These are phyloP conservation scores for Hypsizygus marmoreus DNA, from an alignment of 768 basidiomycete genomes.

Conservation along the genomic window DNA sequence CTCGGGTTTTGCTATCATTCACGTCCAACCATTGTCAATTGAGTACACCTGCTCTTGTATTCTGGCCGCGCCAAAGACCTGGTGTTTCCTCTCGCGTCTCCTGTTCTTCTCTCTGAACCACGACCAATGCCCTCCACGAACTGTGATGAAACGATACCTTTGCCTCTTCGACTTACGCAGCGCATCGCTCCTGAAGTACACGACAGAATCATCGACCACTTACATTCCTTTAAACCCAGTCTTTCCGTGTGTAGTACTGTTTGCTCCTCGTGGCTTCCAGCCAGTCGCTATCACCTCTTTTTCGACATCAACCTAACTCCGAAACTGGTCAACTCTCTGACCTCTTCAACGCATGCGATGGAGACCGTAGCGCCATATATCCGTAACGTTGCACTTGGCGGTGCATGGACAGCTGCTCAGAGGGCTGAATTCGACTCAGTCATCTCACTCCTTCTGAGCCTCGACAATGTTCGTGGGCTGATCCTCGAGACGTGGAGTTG, in stretches of 20 bases:
- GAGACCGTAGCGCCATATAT: slow-evolving; percentile 29
- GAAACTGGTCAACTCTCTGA: slow-evolving; percentile 26
- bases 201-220: slow-evolving; percentile 30
- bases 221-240: slow-evolving; percentile 24
- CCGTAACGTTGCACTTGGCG: slow-evolving; percentile 29
- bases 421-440: slow-evolving; percentile 17
- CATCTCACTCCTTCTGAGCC: slow-evolving; percentile 20
- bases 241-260: slow-evolving; percentile 34
- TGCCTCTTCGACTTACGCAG: slow-evolving; percentile 23
- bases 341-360: slow-evolving; percentile 26
- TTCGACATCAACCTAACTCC: slow-evolving; percentile 28
- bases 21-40: too few relatives aligned
- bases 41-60: too few relatives aligned
- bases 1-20: too few relatives aligned
- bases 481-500: slow-evolving; percentile 28
- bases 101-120: slow-evolving; percentile 18
- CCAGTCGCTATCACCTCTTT: slow-evolving; percentile 36
- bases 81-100: background rate
- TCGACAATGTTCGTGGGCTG: slow-evolving; percentile 20
- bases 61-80: background rate
- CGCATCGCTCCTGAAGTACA: slow-evolving; percentile 34
- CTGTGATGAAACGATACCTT: slow-evolving; percentile 6
- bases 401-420: slow-evolving; percentile 23
- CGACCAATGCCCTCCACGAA: slow-evolving; percentile 2
- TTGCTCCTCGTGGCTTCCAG: slow-evolving; percentile 32